Evolutionary conservation across 192 early-diverging fungal genomes (phyloP).

Genomic region (Entomortierella parvispora): DNA sequence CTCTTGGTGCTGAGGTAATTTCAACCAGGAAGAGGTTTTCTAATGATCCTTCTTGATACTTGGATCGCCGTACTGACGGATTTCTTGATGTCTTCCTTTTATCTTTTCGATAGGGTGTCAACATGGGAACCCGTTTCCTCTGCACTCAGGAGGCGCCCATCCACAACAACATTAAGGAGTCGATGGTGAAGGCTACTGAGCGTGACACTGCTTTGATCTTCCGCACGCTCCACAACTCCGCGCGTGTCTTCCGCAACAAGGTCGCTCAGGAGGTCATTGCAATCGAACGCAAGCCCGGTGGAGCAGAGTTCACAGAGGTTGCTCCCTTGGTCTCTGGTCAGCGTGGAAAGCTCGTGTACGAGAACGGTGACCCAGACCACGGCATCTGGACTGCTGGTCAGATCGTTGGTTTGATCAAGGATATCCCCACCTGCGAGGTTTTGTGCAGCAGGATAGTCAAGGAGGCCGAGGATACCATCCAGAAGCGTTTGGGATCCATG

Average conservation of each 20-base stretch:
- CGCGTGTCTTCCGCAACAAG: slow-evolving; percentile 79
- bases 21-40: background rate
- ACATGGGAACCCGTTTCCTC: slow-evolving; percentile 92
- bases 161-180: slow-evolving; percentile 79
- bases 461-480: slow-evolving; percentile 61
- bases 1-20: slow-evolving; percentile 57
- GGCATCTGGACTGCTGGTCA: slow-evolving; percentile 75
- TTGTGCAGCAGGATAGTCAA: slow-evolving; percentile 66
- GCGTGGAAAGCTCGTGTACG: slow-evolving; percentile 66
- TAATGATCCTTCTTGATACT: background rate
- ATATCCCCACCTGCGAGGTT: slow-evolving; percentile 81
- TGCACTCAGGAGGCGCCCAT: slow-evolving; percentile 79
- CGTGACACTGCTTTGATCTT: slow-evolving; percentile 76
- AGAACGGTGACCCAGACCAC: slow-evolving; percentile 65
- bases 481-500: slow-evolving; percentile 26
- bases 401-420: slow-evolving; percentile 77
- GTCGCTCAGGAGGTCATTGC: slow-evolving; percentile 74
- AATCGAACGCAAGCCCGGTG: slow-evolving; percentile 70
- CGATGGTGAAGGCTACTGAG: slow-evolving; percentile 75
- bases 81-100: too few species aligned
- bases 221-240: slow-evolving; percentile 80
- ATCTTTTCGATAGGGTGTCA: slow-evolving; percentile 75
- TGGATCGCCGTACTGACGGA: too few species aligned
- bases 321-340: slow-evolving; percentile 74
- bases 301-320: slow-evolving; percentile 75